Evolutionary conservation across 352 stramenopile species (phyloP), one percentile per base, ranked within the genome.

Genomic region (Globisporangium carolinianum): DNA sequence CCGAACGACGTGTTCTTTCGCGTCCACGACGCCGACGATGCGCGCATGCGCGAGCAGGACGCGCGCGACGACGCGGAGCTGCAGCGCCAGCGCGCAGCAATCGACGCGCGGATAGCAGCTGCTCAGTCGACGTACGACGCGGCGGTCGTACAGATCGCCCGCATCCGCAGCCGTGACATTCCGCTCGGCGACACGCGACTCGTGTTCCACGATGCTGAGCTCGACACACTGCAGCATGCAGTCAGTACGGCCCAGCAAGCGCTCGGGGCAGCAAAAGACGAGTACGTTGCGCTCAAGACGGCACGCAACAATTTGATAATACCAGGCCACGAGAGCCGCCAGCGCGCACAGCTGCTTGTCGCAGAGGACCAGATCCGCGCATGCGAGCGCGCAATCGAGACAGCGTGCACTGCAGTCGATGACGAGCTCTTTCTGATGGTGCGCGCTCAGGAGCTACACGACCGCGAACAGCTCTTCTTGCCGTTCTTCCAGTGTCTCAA

Each of bases 1-100:
- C 82, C 83, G 9, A 89, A 71, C 37, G 80, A 89, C 36, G 71
- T 87, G n/a, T 93, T 86, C 63, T 93, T 93, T 39, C 69, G 69
- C 1, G 90, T 73, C 6, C 68, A 81, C 4, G 80, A 89, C 8
- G 67, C 72, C 0, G 74, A 87, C 36, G 79, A 89, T 56, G 77
- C 76, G 46, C 79, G 78, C 38, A 76, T 74, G 0, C 72, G 55
- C 4, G 78, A 79, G 0, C 74, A 86, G 49, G 72, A 91, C 47
- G 59, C 52, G 0, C 66, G 72, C 36, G 81, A 94, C 58, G 76
- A 91, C 46, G 58, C 71, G 14, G 76, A 89, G 48, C 58, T 83
- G 15, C 43, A 57, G 10, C 70, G 72, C 0, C 72, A 89, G 39
- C 67, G 70, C 12, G 61, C 67, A 1, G 77, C 72, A 41, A 69